Base-by-base conservation (phyloP, 1,139 yeast genomes). In the Pichia sp. region DNA sequence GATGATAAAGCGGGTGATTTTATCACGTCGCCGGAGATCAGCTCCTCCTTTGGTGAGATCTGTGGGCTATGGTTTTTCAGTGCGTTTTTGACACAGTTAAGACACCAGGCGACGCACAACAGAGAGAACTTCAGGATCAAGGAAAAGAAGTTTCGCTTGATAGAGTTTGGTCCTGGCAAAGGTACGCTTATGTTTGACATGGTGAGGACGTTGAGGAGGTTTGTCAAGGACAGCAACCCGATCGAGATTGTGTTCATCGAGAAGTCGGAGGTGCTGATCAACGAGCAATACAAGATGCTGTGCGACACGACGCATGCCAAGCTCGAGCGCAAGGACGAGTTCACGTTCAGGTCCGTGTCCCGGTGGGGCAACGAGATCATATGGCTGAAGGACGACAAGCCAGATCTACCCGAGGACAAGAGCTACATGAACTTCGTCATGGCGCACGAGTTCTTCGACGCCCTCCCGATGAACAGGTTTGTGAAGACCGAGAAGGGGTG, bases 391-490 rank as follows among this genome's bases (percentile, higher is more conserved):
- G 82, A 85, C 15, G 87, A 87, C 56, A 55, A 59, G 47, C 73
- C 73, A 4, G 73, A 72, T 4, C 62, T 69, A 1, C 58, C 61
- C 2, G 42, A 52, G 0, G 54, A 55, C 13, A 53, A 57, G 19
- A 53, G 58, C 4, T 65, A 63, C 42, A 79, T 89, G 42, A 85
- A 87, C 57, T 88, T 80, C 65, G 75, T 87, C 8, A 67, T 89
- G 53, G 95, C 95, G 0, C 96, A 89, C 67, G 96, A 89, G 67
- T 89, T 89, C 64, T 89, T 86, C 65, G 96, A 89, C 70, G 96
- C 96, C 0, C 74, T 89, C 57, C 96, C 96, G 0, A 84, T 89
- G 30, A 84, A 85, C 60, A 79, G 85, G 58, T 89, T 87, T 65
- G 77, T 80, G 54, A 79, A 79, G 60, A 81, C 87, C 0, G 71